Base-by-base conservation (phyloP, 2,329 filamentous ascomycete species). In the Fusarium sp. region DNA sequence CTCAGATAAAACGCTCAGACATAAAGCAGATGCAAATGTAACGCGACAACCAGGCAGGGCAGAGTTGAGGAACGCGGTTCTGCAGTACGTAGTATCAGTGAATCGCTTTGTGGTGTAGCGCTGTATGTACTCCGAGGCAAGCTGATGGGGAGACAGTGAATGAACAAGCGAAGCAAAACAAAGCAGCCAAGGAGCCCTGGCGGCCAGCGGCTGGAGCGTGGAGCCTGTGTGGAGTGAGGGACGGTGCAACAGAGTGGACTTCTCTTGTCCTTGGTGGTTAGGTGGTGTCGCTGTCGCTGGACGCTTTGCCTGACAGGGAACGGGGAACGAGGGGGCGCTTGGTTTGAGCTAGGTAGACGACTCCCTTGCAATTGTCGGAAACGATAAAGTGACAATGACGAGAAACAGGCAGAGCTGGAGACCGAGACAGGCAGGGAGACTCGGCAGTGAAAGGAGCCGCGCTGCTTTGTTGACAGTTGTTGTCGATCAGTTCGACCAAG, bases 1-100 rank as follows among this genome's bases (percentile, higher is more conserved):
- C 64, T 70, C 56, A 75, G 74, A 72, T 72, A 73, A 72, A 66
- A 65, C 70, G 75, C 67, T 75, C 74, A 72, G 70, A 73, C 68
- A 57, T 59, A 21, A 48, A 52, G 63, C 63, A 73, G 62, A 69
- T 71, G 66, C 66, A 77, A 71, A 71, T 73, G 66, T 64, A 77
- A 71, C 70, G 49, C 55, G 70, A 70, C 42, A 21, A 54, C 41
- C 55, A 48, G 55, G 29, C 60, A 71, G 63, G 55, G 57, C 54
- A 71, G 42, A 37, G 51, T 41, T 58, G 54, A 38, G 51, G 35
- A 65, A 45, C 27, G 27, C 39, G 16, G 46, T n/a, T 35, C 35
- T 62, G 63, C 37, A 38, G 48, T 38, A 62, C 35, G 48, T 35
- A 52, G 25, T 23, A 46, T 45, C 25, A 48, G 44, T 35, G 37